Percentiles rank a stretch among this genome's conserved stretches.
These are phyloP conservation scores for Clathrus columnatus DNA, from an alignment of 768 basidiomycete genomes.

Conservation along the genomic window DNA sequence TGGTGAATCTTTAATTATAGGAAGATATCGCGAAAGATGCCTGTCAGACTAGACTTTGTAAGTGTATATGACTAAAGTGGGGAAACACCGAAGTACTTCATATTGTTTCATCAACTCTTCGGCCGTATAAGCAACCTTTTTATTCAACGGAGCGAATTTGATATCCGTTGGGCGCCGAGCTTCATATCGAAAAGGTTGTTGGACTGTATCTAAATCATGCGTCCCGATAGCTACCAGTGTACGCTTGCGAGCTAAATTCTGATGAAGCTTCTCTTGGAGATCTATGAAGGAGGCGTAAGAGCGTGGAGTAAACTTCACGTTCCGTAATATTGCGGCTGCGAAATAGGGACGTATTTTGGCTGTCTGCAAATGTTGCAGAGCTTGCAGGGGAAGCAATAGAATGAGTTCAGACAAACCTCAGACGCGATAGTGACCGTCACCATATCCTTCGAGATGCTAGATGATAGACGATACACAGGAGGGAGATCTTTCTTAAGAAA, in stretches of 20 bases:
- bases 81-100: slow-evolving; percentile 50
- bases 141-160: slow-evolving; percentile 83
- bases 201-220: slow-evolving; percentile 88
- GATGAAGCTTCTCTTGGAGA: slow-evolving; percentile 97
- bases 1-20: slow-evolving; percentile 88
- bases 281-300: slow-evolving; percentile 98
- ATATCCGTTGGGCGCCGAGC: slow-evolving; percentile 78
- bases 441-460: slow-evolving; percentile 53
- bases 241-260: slow-evolving; percentile 85
- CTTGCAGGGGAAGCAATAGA: slow-evolving; percentile 1
- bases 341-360: slow-evolving; percentile 82
- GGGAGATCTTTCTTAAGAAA: slow-evolving; percentile 66
- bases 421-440: slow-evolving; percentile 60
- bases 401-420: slow-evolving; percentile 44
- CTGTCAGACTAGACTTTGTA: slow-evolving; percentile 63
- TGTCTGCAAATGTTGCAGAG: slow-evolving; percentile 38
- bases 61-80: background rate
- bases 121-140: slow-evolving; percentile 70
- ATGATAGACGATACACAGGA: slow-evolving; percentile 66
- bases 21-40: slow-evolving; percentile 82
- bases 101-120: slow-evolving; percentile 90
- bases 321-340: slow-evolving; percentile 83
- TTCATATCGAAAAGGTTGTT: slow-evolving; percentile 82
- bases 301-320: slow-evolving; percentile 76
- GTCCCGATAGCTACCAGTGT: slow-evolving; percentile 95